A percentile compares a stretch with the other conserved stretches of the same genome.
These are phyloP conservation scores for Suillus fuscotomentosus DNA, from an alignment of 768 basidiomycete species.

Conservation along the genomic window DNA sequence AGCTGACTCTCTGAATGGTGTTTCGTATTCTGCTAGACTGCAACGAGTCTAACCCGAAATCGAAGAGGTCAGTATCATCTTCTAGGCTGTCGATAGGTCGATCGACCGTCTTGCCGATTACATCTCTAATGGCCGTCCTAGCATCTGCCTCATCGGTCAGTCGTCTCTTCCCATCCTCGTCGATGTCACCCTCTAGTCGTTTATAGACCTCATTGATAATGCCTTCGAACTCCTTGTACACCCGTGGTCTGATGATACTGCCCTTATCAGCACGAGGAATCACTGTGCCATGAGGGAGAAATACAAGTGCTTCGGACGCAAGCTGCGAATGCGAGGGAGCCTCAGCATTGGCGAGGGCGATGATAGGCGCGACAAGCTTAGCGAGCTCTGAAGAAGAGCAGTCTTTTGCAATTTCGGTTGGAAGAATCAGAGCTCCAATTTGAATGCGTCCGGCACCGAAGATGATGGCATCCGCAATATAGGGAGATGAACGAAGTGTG, in stretches of 20 bases:
- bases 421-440: conserved; percentile 48
- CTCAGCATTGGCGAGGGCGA: conserved; percentile 47
- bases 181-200: conserved; percentile 43
- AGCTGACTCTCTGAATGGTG: conserved; percentile 37
- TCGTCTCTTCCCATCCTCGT: conserved; percentile 18
- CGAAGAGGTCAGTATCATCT: conserved; percentile 40
- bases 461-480: conserved; percentile 50
- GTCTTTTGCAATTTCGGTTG: conserved; percentile 37
- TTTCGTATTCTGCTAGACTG: conserved; percentile 54
- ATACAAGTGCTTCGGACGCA: conserved; percentile 47
- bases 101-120: conserved; percentile 23
- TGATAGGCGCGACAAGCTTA: conserved; percentile 39
- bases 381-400: conserved; percentile 24
- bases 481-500: conserved; percentile 44
- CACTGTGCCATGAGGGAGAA: conserved; percentile 46
- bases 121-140: conserved; percentile 8
- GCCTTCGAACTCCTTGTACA: conserved; percentile 49
- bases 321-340: conserved; percentile 55
- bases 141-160: conserved; percentile 14
- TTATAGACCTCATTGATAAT: conserved; percentile 40
- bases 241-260: conserved; percentile 46
- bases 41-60: conserved; percentile 54
- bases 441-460: conserved; percentile 51
- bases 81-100: conserved; percentile 13
- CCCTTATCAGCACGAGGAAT: conserved; percentile 54